Evolutionary conservation across 2,329 filamentous ascomycete species (phyloP), one percentile per base, ranked within the genome.

Genomic region (Talaromyces pinophilus): DNA sequence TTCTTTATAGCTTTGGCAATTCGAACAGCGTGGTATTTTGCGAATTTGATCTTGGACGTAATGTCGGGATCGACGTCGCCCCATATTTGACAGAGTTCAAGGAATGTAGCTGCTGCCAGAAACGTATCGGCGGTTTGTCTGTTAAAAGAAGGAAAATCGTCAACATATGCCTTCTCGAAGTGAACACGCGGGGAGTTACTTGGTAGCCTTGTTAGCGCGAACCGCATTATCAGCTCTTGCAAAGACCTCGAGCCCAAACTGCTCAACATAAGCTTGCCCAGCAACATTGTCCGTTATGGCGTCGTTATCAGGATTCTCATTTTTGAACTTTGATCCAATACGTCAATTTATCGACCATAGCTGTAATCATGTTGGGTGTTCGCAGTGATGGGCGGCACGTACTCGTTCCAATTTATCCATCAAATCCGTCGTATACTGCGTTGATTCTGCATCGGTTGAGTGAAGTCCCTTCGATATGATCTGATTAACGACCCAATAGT

Each of bases 121-220:
- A 98, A 96, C 0, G 93, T 98, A 75, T 96, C 92, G 67, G 92
- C 93, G 0, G 95, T 99, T 85, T 96, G 91, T 72, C 92, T 93
- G 10, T 25, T 30, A 28, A 4, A 40, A 44, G 6, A 3, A 44
- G 33, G 40, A 13, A 17, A 42, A 8, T 40, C n/a, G 19, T 57
- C 8, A 57, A 4, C n/a, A 38, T 17, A 60, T 61, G 25, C 17
- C n/a, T 38, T 15, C 19, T 42, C 28, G 3, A 50, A 64, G 33
- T 22, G 28, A 28, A 65, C n/a, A 25, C 7, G 63, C 38, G 50
- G 62, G 55, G 22, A 17, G 78, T 59, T 80, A 92, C 90, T 87
- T 89, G 48, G 92, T 93, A 68, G 92, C 93, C 75, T 90, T 93
- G 80, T 95, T 90, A 59, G 91, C 90, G 67, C 88, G 87, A 73